These are phyloP conservation scores for Xylariaceae sp. DNA, from an alignment of 2,329 filamentous ascomycete species.

Conservation along the genomic window DNA sequence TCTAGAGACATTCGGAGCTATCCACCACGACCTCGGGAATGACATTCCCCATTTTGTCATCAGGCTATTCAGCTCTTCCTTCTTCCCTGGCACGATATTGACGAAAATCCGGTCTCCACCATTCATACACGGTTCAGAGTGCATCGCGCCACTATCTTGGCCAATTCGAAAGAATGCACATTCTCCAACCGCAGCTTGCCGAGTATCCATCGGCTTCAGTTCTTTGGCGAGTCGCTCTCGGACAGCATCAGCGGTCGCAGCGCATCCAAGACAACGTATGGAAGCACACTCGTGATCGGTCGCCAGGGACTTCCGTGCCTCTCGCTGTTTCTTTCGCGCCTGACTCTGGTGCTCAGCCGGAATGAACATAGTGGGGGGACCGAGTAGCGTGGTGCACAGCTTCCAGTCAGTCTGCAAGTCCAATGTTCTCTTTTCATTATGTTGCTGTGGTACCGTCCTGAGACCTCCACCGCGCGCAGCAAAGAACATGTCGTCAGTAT, in stretches of 20 bases:
- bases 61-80: conserved; percentile 33
- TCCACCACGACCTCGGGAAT: conserved; percentile 37
- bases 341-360: conserved; percentile 26
- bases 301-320: conserved; percentile 25
- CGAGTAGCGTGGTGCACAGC: conserved; percentile 45
- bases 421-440: conserved; percentile 1
- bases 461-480: conserved; percentile 16
- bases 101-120: conserved; percentile 34
- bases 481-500: conserved; percentile 50
- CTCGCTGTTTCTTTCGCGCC: conserved; percentile 34
- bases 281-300: conserved; percentile 40
- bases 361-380: conserved; percentile 46
- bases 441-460: conserved; percentile 8
- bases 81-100: conserved; percentile 37
- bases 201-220: conserved; percentile 24
- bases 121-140: conserved; percentile 41
- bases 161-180: conserved; percentile 44
- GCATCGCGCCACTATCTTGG: conserved; percentile 39
- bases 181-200: conserved; percentile 29
- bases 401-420: conserved; percentile 45
- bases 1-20: conserved; percentile 16
- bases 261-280: conserved; percentile 43
- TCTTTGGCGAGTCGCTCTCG: conserved; percentile 33
- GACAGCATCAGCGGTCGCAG: conserved; percentile 39
- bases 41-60: conserved; percentile 38